Conservation (phyloP, 352 stramenopile genomes). For the Paralagenidium karlingii region DNA sequence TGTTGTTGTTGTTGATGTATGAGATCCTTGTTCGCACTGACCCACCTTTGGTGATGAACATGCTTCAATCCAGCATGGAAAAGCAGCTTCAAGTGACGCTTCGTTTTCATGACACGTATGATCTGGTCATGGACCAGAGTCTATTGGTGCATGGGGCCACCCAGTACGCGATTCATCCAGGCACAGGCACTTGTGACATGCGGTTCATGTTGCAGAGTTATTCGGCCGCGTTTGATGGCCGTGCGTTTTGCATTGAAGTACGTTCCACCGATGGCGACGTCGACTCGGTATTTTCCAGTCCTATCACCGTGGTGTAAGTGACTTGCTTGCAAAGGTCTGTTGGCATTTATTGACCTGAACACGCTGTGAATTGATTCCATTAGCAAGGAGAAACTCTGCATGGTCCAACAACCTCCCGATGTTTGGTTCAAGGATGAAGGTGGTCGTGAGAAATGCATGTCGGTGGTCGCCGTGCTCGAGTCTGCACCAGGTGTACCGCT, state of each 20-base stretch:
- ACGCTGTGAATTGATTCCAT: too few relatives aligned
- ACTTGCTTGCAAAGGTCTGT: too few relatives aligned
- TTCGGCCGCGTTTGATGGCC: conserved; percentile 30
- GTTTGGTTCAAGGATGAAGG: conserved; percentile 97
- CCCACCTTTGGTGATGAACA: too few relatives aligned
- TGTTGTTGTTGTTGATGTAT: too few relatives aligned
- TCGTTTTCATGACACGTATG: conserved; percentile 66
- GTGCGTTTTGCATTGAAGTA: conserved; percentile 59
- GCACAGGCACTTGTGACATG: conserved; percentile 27
- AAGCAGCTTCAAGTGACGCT: conserved; percentile 37
- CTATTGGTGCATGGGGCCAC: too few relatives aligned
- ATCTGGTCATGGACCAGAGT: conserved; percentile 50
- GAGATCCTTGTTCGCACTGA: too few relatives aligned
- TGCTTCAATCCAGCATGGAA: too few relatives aligned
- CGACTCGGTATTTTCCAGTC: conserved; percentile 48
- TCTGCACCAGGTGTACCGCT: conserved; percentile 47
- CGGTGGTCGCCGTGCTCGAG: conserved; percentile 70
- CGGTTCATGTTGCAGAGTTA: neutral
- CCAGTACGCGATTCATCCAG: conserved; percentile 22
- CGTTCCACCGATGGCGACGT: conserved; percentile 26
- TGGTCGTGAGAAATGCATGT: conserved; percentile 91
- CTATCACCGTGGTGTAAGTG: conserved; percentile 48
- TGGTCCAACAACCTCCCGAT: conserved; percentile 71
- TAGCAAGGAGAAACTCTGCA: conserved; percentile 65
- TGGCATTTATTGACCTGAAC: too few relatives aligned